Base-by-base conservation (phyloP, 192 early-diverging fungal genomes). In the Gaertneriomyces sp. region DNA sequence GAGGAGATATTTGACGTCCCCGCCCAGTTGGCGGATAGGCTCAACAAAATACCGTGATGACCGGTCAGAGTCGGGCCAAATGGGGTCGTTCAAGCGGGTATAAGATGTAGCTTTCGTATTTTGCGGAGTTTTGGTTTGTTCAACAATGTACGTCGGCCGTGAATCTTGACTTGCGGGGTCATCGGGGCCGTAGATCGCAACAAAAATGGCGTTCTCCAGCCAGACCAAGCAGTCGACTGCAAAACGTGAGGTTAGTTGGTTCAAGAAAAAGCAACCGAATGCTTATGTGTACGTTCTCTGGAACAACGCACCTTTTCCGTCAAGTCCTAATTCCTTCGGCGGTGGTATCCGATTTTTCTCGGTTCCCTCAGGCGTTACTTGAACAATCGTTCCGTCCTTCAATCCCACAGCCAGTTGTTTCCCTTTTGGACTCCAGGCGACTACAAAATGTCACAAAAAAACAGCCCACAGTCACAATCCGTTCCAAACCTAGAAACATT, bases 401-500 rank as follows among this genome's bases (percentile, higher is more conserved):
- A 80, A 81, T 20, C 92, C 93, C 39, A 88, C 88, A 38, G 87
- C 86, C 44, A 95, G 82, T 69, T 93, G 93, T 65, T 92, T 93
- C 66, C 93, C 93, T 66, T 95, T 95, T 41, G 79, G 80, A 43
- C 91, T 93, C 93, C 93, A 95, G 46, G 83, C 88, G 19, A 94
- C 68, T 69, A 16, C 8, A 45, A 2, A 10, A 57, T 4, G 14
- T 2, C 5, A 55, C 11, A 11, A 6, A 63, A 10, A 16, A 14
- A 56, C 19, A 38, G 4, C 20, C 5, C 4, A 12, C 54, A 38
- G 16, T 38, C 5, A 56, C 20, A 6, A 56, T 5, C 14, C 25
- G 14, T 14, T 14, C 25, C 25, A 33, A 33, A 33, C 1, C 25
- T 0, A 33, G 25, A 33, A 33, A 33, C 25, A 33, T 0, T 33